Evolutionary conservation across 1,139 yeast species (phyloP).

Genomic region (Taiozyma sp.): DNA sequence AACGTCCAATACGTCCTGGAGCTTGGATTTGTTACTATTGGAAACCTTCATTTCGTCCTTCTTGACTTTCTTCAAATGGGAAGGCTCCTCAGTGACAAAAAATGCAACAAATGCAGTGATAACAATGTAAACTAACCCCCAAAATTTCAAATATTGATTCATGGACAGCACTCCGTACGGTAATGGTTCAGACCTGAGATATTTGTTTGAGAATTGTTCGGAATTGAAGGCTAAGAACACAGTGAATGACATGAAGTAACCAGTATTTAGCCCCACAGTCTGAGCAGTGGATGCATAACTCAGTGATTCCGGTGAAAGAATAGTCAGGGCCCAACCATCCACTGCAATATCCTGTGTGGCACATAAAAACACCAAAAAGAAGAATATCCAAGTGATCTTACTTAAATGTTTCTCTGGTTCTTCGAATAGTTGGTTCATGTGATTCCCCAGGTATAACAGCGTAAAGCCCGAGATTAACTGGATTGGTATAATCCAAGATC

Average conservation of each 20-base stretch:
- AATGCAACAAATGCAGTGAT: conserved; percentile 60
- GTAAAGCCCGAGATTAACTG: conserved; percentile 74
- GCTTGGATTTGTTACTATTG: conserved; percentile 5
- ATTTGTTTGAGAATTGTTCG: conserved; percentile 87
- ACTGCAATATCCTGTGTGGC: conserved; percentile 99
- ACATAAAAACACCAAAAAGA: conserved; percentile 75
- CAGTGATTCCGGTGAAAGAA: conserved; percentile 70
- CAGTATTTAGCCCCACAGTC: conserved; percentile 90
- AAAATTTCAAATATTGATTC: conserved; percentile 68
- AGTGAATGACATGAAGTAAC: conserved; percentile 89
- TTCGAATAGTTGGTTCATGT: conserved; percentile 52
- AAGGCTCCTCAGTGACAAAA: conserved; percentile 65
- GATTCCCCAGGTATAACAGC: conserved; percentile 56
- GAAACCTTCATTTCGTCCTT: conserved; percentile 27
- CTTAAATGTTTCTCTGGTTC: conserved; percentile 52
- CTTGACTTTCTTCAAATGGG: conserved; percentile 34
- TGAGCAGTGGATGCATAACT: conserved; percentile 98
- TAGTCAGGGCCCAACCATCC: conserved; percentile 97
- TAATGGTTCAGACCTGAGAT: conserved; percentile 56
- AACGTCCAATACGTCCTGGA: conserved; percentile 31
- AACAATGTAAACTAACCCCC: conserved; percentile 70
- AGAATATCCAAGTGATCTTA: conserved; percentile 60
- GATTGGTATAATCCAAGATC: conserved; percentile 94
- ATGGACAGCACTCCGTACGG: conserved; percentile 67
- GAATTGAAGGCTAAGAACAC: conserved; percentile 88